phyloP scores from a whole-genome alignment of 192 early-diverging fungal genomes.

The Mortierella claussenii region DNA sequence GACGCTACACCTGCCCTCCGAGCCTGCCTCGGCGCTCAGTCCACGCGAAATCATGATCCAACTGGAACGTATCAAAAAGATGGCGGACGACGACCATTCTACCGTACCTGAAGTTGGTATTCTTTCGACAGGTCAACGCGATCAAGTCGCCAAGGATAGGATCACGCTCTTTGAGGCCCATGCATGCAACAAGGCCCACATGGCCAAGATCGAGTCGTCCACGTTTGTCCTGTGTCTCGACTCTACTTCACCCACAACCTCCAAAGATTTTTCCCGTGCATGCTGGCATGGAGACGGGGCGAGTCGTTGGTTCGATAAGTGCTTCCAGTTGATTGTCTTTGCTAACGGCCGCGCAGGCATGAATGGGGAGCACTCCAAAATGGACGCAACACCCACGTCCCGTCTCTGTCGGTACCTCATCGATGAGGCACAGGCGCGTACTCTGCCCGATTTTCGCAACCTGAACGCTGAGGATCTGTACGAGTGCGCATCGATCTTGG shows the following conservation, averaged over 20 bases:
- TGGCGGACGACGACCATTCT: conserved; percentile 62
- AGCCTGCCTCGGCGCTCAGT: conserved; percentile 50
- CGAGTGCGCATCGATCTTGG: conserved; percentile 31
- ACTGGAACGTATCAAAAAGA: conserved; percentile 73
- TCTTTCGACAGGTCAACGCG: conserved; percentile 64
- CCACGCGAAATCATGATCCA: conserved; percentile 62
- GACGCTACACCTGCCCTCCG: conserved; percentile 56
- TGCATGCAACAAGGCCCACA: conserved; percentile 66
- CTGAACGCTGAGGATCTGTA: conserved; percentile 44
- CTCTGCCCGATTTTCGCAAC: conserved; percentile 34
- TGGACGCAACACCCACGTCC: conserved; percentile 85
- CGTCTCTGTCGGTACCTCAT: conserved; percentile 78
- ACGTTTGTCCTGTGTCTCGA: conserved; percentile 86
- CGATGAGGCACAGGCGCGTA: conserved; percentile 54
- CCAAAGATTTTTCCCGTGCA: conserved; percentile 76
- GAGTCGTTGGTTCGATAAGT: conserved; percentile 94
- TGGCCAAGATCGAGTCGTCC: conserved; percentile 78
- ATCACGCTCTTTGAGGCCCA: conserved; percentile 67
- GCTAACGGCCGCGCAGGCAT: conserved; percentile 76
- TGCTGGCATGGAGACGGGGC: conserved; percentile 87
- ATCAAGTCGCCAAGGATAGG: conserved; percentile 65
- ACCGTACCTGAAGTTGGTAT: conserved; percentile 65
- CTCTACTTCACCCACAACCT: conserved; percentile 71
- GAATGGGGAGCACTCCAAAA: conserved; percentile 69
- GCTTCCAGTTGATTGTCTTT: conserved; percentile 73